Percentiles rank a stretch among this genome's conserved stretches.
Conservation (phyloP, 805 yeast genomes). For the Metschnikowia similis region DNA sequence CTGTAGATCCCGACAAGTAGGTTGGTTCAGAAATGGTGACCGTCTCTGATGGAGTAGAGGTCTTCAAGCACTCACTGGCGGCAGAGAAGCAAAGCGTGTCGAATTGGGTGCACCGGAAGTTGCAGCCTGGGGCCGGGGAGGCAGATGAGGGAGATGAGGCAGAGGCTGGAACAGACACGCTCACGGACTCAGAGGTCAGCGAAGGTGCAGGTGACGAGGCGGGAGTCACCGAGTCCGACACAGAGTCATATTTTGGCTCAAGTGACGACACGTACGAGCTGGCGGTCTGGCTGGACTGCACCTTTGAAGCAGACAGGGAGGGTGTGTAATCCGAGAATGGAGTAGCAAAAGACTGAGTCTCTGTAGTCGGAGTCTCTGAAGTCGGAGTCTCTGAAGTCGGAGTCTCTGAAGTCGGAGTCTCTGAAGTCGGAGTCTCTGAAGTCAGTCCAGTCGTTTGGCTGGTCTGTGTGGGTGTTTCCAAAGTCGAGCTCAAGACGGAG, state of each 20-base stretch:
- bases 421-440: background rate
- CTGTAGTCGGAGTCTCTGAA: background rate
- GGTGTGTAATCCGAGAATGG: background rate
- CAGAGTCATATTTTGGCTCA: background rate
- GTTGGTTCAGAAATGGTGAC: background rate
- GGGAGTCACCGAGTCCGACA: background rate
- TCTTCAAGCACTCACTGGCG: background rate
- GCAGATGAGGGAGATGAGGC: background rate
- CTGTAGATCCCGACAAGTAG: too few relatives aligned
- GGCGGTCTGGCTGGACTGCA: background rate
- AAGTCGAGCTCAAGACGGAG: too few relatives aligned
- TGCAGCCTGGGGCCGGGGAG: background rate
- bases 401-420: background rate
- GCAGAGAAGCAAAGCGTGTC: background rate
- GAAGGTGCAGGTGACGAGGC: background rate
- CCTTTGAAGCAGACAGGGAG: background rate
- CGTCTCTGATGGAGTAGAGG: background rate
- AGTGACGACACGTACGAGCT: background rate
- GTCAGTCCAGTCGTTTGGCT: too few relatives aligned
- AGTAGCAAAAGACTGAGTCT: background rate
- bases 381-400: background rate
- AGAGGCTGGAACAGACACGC: background rate
- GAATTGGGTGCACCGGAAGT: background rate
- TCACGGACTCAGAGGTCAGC: background rate
- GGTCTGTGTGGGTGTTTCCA: too few relatives aligned